Base-by-base conservation (phyloP, 1,139 yeast species). In the Yamadazyma friedrichii region DNA sequence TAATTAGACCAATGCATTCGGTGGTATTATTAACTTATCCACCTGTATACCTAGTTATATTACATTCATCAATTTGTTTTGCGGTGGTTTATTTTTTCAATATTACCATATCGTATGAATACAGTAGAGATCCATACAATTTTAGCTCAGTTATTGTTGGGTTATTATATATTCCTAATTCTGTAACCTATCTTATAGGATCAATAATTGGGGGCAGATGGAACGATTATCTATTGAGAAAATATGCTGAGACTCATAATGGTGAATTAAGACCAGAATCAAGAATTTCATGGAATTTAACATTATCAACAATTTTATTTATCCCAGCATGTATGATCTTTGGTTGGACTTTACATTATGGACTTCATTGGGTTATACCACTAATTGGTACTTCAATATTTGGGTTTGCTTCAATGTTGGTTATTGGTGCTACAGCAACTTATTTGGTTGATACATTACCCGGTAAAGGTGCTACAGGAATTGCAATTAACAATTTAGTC, bases 391-490 rank as follows among this genome's bases (percentile, higher is more conserved):
- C 94, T 3, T 87, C 91, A 1, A 47, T 86, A 5, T 86, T 84
- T 59, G 96, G 96, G 0, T 79, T 84, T 56, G 86, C 93, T 0
- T 80, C 88, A 17, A 86, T 88, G 95, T 77, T 88, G 62, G 80
- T 86, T 6, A 86, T 87, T 49, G 94, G 95, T 1, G 80, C 88
- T 8, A 83, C 89, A 0, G 79, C 84, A 4, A 87, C 96, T 0
- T 88, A 87, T 56, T 65, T 88, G 44, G 91, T 88, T 2, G 96
- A 88, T 58, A 80, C 89, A 0, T 69, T 88, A 39, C 96, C 96
- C 0, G 95, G 95, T 0, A 75, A 84, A 52, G 95, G 96, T 31
- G 91, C 95, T 4, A 85, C 95, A 0, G 96, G 95, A 1, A 88
- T 88, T 33, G 95, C 96, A 0, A 61, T 88, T 42, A 88, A 86